Evolutionary conservation across 202 grass and related monocot species (phyloP).

Genomic region (Setaria viridis): DNA sequence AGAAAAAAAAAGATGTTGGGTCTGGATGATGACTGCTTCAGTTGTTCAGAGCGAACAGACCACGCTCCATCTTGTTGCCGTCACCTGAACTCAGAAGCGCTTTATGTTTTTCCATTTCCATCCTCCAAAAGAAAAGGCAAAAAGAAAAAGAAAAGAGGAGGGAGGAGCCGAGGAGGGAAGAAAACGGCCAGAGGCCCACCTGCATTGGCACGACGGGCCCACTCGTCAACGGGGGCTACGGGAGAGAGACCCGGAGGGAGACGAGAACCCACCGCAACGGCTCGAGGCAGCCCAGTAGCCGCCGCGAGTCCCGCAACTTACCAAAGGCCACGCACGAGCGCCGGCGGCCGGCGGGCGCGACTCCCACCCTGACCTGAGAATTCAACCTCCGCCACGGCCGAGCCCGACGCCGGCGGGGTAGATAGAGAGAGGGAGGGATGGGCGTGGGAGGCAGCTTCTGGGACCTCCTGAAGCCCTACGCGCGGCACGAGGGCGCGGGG

Average conservation of each 20-base stretch:
- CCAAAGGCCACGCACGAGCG: neutral
- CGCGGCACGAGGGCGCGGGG: constrained; percentile 66
- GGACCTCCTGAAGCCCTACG: constrained; percentile 84
- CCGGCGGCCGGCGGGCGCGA: neutral
- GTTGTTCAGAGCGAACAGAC: neutral
- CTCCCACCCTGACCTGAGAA: neutral
- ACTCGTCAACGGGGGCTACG: neutral
- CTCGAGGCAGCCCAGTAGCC: constrained; percentile 11
- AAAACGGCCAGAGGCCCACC: constrained; percentile 35
- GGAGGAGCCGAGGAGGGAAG: neutral
- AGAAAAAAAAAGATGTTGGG: too few relatives aligned
- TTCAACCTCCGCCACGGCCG: constrained; percentile 6
- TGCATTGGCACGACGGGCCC: constrained; percentile 3
- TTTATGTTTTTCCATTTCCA: too few relatives aligned
- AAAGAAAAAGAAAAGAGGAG: neutral
- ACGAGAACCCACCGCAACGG: constrained; percentile 1
- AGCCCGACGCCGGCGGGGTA: neutral
- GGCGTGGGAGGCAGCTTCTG: constrained; percentile 86
- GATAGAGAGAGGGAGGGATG: constrained; percentile 45
- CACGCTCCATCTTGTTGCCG: neutral
- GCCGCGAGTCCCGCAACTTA: neutral
- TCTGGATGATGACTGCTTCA: neutral
- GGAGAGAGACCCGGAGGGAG: neutral
- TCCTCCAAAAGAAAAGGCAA: neutral
- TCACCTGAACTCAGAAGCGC: neutral